Evolutionary conservation across 768 basidiomycete genomes (phyloP), one percentile per base, ranked within the genome.

Genomic region (Pulveroboletus sp.): DNA sequence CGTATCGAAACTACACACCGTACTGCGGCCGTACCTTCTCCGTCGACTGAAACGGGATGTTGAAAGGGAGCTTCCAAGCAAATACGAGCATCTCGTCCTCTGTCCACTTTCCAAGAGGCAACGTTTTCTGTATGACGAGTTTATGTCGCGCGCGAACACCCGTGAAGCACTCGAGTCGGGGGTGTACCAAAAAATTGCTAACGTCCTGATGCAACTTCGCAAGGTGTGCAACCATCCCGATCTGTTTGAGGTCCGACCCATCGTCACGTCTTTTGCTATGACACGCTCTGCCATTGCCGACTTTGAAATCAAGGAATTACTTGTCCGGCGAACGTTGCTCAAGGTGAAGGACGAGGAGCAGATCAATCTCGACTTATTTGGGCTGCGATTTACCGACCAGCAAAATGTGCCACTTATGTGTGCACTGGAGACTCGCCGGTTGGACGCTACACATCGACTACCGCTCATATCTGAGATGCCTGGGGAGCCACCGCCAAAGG

Each of bases 31-130:
- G 0, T 98, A 96, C 70, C 80, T 98, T 17, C 82, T 98, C 10
- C 86, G 96, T 11, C 83, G 96, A n/a, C 77, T 98, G 51, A 98
- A 99, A 67, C 83, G 88, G n/a, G 94, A 98, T 61, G 96, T 99
- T 14, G 93, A 97, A 71, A 92, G 89, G 67, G 88, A 93, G 57
- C 74, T 99, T 5, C 96, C 96, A 1, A 91, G 86, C 71, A 96
- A 96, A 62, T 90, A 80, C 61, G 93, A 95, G 54, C 93, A 96
- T 65, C 79, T 94, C 43, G 81, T 93, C 17, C 76, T 94, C 35
- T 94, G 93, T 58, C 83, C 84, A 11, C 73, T 96, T 14, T 93
- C 92, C 32, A 95, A 93, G 63, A 79, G 93, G 10, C 93, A 96
- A 59, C 84, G 93, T n/a, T 92, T 90, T 64, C 75, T 96, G 17